Base-by-base conservation (phyloP, 1,284 basidiomycete genomes). In the Cerrena zonata region DNA sequence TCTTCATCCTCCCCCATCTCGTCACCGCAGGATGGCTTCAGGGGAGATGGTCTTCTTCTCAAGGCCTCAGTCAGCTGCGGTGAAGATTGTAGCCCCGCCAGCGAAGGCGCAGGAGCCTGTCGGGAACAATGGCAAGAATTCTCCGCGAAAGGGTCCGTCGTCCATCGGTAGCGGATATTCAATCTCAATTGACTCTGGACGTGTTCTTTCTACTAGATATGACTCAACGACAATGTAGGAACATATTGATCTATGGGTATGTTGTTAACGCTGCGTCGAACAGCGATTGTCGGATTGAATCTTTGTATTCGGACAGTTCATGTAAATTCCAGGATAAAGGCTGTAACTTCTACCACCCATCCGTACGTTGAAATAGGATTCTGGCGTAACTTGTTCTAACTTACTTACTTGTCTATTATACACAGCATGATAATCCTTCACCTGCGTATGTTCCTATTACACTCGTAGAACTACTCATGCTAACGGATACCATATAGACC, bases 281-380 rank as follows among this genome's bases (percentile, higher is more conserved):
- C 7, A 23, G 5, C 26, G 42, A n/a, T 19, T 5, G 27, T 34
- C 26, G 36, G 30, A 40, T 24, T 10, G 25, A 23, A 7, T 21
- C 21, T 55, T 18, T 56, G 42, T 48, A n/a, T 30, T 48, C 53
- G 45, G 27, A 36, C 51, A 92, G 90, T 47, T 84, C 78, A 52
- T 94, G 91, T 73, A 86, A 86, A 70, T 91, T 79, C 58, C 81
- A 93, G 70, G 87, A 89, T 65, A 86, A 89, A 70, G 89, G 89
- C 56, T 92, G 90, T 71, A 74, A 78, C 44, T 93, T 88, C 65
- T 84, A 84, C 61, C 90, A 93, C 67, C 88, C 89, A 51, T 73
- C 82, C 56, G 86, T 88, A 65, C 58, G 81, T 67, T 30, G n/a
- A 11, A 21, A 24, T 27, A 15, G 7, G 10, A 19, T 34, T 7